These are phyloP conservation scores for Metschnikowia dekortorum DNA, from an alignment of 805 yeast species.

Conservation along the genomic window DNA sequence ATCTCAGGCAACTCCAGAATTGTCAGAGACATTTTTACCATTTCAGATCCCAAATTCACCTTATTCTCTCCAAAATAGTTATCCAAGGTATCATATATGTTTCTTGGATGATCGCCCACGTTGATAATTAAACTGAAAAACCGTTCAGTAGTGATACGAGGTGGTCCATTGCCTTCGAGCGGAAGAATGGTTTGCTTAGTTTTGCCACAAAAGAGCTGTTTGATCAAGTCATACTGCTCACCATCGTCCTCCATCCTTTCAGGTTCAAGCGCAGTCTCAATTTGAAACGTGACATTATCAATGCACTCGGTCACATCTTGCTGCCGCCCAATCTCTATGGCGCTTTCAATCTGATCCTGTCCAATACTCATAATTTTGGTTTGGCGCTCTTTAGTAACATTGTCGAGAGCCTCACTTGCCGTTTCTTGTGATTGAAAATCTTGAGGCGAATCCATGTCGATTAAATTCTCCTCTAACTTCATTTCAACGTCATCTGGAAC, in stretches of 20 bases:
- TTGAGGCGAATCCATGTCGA: neutral
- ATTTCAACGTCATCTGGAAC: slow-evolving; percentile 1
- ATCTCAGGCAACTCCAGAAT: slow-evolving; percentile 72
- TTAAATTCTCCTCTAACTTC: neutral
- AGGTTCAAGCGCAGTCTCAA: slow-evolving; percentile 84
- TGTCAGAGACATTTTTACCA: slow-evolving; percentile 68
- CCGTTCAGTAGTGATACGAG: slow-evolving; percentile 52
- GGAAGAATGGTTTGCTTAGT: slow-evolving; percentile 74
- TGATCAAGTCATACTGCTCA: slow-evolving; percentile 81
- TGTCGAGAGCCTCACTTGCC: neutral
- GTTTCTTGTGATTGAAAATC: neutral
- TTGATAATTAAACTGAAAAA: slow-evolving; percentile 80
- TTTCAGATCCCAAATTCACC: slow-evolving; percentile 64
- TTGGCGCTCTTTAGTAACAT: slow-evolving; percentile 2
- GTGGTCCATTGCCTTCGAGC: slow-evolving; percentile 25
- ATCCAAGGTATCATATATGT: slow-evolving; percentile 87
- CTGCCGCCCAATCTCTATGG: slow-evolving; percentile 81
- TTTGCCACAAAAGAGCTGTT: slow-evolving; percentile 78
- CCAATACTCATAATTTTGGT: slow-evolving; percentile 33
- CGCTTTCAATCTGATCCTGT: slow-evolving; percentile 65
- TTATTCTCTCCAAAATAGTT: slow-evolving; percentile 73
- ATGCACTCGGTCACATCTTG: slow-evolving; percentile 98
- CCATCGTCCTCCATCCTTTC: slow-evolving; percentile 57
- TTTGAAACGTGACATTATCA: slow-evolving; percentile 85
- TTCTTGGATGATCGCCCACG: slow-evolving; percentile 82